phyloP scores from a whole-genome alignment of 345 rosid genomes.

The Citrus reticulata region DNA sequence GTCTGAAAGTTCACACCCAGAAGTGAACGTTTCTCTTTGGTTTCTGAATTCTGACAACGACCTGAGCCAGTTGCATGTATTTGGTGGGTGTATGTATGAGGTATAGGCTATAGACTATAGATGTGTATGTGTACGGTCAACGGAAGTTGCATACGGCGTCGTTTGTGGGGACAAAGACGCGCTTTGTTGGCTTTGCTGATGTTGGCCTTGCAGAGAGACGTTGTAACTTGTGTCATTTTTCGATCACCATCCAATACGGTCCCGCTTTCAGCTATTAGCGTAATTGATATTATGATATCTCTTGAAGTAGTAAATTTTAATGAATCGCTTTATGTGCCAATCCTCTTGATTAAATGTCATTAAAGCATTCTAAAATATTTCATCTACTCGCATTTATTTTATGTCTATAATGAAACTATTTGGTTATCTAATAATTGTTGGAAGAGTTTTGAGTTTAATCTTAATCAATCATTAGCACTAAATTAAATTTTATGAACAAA shows the following conservation, averaged over 20 bases:
- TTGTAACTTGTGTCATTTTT: not conserved
- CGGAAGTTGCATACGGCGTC: conserved; percentile 7
- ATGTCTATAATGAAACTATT: too few species aligned
- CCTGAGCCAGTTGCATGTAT: not conserved
- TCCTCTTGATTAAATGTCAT: not conserved
- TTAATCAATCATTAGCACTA: too few species aligned
- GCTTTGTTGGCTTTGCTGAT: not conserved
- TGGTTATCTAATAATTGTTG: too few species aligned
- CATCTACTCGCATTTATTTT: too few species aligned
- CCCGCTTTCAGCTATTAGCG: not conserved
- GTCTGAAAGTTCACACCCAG: not conserved
- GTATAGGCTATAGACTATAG: too few species aligned
- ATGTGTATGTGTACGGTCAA: conserved; percentile 7
- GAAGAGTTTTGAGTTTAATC: too few species aligned
- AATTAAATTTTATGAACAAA: not conserved
- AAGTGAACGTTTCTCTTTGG: not conserved
- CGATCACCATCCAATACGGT: not conserved
- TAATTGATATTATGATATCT: not conserved
- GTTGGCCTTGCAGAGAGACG: conserved; percentile 21
- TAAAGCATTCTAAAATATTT: too few species aligned
- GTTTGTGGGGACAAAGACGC: not conserved
- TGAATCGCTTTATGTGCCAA: not conserved
- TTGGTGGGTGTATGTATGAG: too few species aligned
- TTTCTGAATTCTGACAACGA: not conserved
- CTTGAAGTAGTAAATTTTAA: not conserved